Evolutionary conservation across 345 rosid species (phyloP).

Genomic region (Barbarea vulgaris): DNA sequence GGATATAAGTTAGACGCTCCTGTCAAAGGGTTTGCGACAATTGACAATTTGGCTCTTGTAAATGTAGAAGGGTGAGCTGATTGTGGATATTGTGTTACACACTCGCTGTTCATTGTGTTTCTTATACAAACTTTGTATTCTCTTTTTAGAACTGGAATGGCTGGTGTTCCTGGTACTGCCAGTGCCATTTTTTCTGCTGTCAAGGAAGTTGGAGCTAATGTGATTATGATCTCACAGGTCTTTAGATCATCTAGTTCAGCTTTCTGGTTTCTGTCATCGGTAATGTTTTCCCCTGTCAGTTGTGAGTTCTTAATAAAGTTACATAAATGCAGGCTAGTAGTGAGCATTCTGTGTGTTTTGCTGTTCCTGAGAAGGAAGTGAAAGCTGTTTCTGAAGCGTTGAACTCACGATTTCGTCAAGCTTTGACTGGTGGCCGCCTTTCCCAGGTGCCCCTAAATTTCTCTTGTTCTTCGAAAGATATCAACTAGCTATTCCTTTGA

Average conservation of each 20-base stretch:
- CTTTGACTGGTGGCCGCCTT: conserved; percentile 92
- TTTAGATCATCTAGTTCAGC: conserved; percentile 13
- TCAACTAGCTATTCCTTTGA: conserved; percentile 8
- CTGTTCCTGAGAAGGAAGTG: conserved; percentile 97
- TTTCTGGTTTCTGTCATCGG: conserved; percentile 15
- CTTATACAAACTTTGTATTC: conserved; percentile 23
- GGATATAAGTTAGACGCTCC: conserved; percentile 53
- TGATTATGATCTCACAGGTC: conserved; percentile 97
- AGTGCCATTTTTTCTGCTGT: conserved; percentile 90
- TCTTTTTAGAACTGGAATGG: conserved; percentile 90
- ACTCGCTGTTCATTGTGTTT: background rate
- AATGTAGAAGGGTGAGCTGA: conserved; percentile 92
- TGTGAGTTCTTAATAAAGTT: conserved; percentile 31
- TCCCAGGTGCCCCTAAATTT: conserved; percentile 65
- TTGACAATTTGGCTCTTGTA: conserved; percentile 92
- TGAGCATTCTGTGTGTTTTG: conserved; percentile 98
- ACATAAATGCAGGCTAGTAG: conserved; percentile 78
- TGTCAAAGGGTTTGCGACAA: conserved; percentile 94
- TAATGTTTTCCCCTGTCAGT: conserved; percentile 25
- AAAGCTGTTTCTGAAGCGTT: conserved; percentile 88
- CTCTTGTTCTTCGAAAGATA: conserved; percentile 1
- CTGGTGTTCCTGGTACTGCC: conserved; percentile 99
- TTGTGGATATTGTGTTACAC: conserved; percentile 6
- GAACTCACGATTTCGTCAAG: conserved; percentile 77
- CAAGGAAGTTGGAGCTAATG: conserved; percentile 98